Conservation (phyloP, 768 basidiomycete species). For the Hericium erinaceus region DNA sequence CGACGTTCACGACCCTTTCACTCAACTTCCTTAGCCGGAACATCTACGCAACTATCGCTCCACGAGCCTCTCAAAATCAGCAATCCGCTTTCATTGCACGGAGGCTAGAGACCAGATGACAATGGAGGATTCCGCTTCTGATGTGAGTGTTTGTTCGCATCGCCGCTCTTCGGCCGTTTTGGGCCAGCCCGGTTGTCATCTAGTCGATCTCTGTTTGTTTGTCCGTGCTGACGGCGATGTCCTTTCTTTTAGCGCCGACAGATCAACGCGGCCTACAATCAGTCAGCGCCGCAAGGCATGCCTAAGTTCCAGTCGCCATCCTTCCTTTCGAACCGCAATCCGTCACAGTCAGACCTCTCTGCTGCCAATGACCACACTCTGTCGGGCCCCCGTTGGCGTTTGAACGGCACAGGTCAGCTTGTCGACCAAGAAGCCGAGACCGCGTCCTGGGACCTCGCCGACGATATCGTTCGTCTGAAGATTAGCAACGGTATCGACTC, state of each 20-base stretch:
- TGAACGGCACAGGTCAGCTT: slow-evolving; percentile 55
- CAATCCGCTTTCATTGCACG: slow-evolving; percentile 38
- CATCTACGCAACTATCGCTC: slow-evolving; percentile 25
- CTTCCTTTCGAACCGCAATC: slow-evolving; percentile 10
- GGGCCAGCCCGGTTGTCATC: neutral
- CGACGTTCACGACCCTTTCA: slow-evolving; percentile 46
- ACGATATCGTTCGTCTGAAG: slow-evolving; percentile 65
- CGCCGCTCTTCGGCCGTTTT: slow-evolving; percentile 1
- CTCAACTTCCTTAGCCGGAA: slow-evolving; percentile 29
- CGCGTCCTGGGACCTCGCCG: slow-evolving; percentile 54
- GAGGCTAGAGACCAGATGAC: slow-evolving; percentile 30
- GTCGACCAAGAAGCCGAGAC: slow-evolving; percentile 45
- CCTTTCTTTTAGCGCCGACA: slow-evolving; percentile 14
- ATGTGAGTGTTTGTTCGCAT: slow-evolving; percentile 8
- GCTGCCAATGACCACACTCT: slow-evolving; percentile 33
- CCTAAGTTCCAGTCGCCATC: slow-evolving; percentile 12
- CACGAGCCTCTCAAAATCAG: slow-evolving; percentile 20
- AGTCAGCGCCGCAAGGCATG: slow-evolving; percentile 11
- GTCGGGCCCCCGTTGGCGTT: slow-evolving; percentile 48
- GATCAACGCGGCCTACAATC: slow-evolving; percentile 15
- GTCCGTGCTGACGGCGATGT: neutral
- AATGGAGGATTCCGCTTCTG: slow-evolving; percentile 10
- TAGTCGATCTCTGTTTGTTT: neutral
- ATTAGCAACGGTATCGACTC: slow-evolving; percentile 50
- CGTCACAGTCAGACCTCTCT: slow-evolving; percentile 22